Evolutionary conservation across 108 stramenopile species (phyloP).

Genomic region (Epipyxis sp.): DNA sequence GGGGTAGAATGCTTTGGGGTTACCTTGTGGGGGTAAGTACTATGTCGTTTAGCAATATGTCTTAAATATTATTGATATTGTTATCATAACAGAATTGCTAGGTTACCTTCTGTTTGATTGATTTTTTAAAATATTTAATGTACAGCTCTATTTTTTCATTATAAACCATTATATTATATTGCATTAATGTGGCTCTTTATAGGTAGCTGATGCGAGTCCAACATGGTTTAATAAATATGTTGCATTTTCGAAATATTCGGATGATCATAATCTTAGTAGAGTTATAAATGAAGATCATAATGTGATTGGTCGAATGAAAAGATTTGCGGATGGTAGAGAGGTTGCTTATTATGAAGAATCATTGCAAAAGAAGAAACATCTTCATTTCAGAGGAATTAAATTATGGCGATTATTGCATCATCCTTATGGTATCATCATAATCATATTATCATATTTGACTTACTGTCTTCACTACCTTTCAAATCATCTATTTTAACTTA

Average conservation of each 20-base stretch:
- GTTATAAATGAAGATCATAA: background rate
- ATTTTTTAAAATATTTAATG: too few relatives aligned
- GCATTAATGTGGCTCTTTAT: too few relatives aligned
- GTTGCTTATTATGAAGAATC: constrained; percentile 68
- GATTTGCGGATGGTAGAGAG: constrained; percentile 61
- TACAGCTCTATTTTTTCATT: too few relatives aligned
- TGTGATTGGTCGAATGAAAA: constrained; percentile 46
- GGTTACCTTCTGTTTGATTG: too few relatives aligned
- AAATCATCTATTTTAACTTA: too few relatives aligned
- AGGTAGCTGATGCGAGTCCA: constrained; percentile 24
- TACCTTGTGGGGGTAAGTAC: too few relatives aligned
- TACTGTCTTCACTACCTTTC: too few relatives aligned
- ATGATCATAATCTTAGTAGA: background rate
- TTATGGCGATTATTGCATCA: constrained; percentile 71
- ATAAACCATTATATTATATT: too few relatives aligned
- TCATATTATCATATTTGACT: background rate
- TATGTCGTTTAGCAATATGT: too few relatives aligned
- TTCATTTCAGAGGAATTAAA: constrained; percentile 65
- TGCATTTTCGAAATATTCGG: background rate
- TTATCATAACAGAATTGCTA: background rate
- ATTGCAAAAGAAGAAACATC: constrained; percentile 50
- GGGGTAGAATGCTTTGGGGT: constrained; percentile 12
- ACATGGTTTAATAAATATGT: background rate
- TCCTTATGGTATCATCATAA: constrained; percentile 55
- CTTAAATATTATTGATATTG: background rate